phyloP scores from a whole-genome alignment of 805 yeast genomes.

The Nakazawaea pomicola region DNA sequence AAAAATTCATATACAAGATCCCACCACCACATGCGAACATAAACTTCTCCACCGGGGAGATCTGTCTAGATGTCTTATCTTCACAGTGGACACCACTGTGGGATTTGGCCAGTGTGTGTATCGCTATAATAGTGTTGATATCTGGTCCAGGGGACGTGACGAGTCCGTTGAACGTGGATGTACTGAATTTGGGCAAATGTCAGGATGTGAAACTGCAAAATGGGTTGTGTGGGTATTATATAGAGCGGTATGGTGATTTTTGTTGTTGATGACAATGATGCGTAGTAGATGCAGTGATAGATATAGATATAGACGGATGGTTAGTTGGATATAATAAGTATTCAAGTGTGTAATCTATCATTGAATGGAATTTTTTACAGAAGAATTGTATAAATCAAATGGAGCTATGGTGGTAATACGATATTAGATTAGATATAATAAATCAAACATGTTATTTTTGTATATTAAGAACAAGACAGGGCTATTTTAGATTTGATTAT shows the following conservation, averaged over 20 bases:
- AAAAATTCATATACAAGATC: neutral
- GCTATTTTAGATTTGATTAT: neutral
- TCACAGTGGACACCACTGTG: conserved; percentile 71
- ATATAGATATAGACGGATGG: too few species aligned
- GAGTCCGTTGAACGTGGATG: conserved; percentile 66
- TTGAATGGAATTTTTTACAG: too few species aligned
- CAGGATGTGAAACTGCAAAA: conserved; percentile 34
- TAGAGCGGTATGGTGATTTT: too few species aligned
- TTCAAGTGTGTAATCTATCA: too few species aligned
- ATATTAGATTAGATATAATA: conserved; percentile 26
- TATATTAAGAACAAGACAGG: neutral
- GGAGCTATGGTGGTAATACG: conserved; percentile 39
- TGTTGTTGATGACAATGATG: too few species aligned
- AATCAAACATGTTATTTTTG: conserved; percentile 16
- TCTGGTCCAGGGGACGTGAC: conserved; percentile 65
- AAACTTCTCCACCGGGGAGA: conserved; percentile 54
- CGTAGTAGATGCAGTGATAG: too few species aligned
- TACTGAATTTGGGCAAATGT: conserved; percentile 52
- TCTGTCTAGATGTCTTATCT: conserved; percentile 58
- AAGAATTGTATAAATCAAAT: too few species aligned
- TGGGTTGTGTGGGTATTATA: too few species aligned
- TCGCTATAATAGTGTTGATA: conserved; percentile 54
- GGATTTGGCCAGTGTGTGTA: conserved; percentile 50
- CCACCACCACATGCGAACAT: conserved; percentile 43
- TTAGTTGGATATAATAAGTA: too few species aligned